Evolutionary conservation across 179 eudicot genomes (phyloP).

Genomic region (Spinacia oleracea): DNA sequence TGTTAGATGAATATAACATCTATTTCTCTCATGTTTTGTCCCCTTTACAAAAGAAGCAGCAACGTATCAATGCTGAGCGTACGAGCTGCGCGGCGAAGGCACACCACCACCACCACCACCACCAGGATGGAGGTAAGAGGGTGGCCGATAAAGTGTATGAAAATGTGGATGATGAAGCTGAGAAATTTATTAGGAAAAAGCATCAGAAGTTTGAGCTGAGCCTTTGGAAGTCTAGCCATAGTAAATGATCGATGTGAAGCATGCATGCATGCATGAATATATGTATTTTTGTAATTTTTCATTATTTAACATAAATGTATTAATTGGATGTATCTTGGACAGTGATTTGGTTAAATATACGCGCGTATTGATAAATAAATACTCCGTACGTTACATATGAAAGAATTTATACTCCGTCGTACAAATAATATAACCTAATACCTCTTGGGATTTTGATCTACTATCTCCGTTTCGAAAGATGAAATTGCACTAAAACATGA

Average conservation of each 20-base stretch:
- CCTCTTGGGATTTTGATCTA: too few relatives aligned
- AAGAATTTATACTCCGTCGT: too few relatives aligned
- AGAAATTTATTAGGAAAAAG: neutral
- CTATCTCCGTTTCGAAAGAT: too few relatives aligned
- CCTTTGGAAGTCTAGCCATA: neutral
- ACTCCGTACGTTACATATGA: too few relatives aligned
- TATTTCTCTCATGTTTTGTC: slow-evolving; percentile 29
- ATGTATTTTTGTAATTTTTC: too few relatives aligned
- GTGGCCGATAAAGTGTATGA: neutral
- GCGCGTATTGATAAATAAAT: too few relatives aligned
- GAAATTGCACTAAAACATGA: too few relatives aligned
- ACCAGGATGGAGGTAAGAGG: neutral
- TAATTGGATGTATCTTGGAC: too few relatives aligned
- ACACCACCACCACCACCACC: neutral
- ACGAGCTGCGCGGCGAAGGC: neutral
- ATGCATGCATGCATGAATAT: neutral
- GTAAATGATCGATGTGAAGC: too few relatives aligned
- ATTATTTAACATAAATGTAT: too few relatives aligned
- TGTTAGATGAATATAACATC: slow-evolving; percentile 27
- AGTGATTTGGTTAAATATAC: too few relatives aligned
- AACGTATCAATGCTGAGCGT: neutral
- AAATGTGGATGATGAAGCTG: slow-evolving; percentile 12
- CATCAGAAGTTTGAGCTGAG: slow-evolving; percentile 9
- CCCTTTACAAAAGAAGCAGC: slow-evolving; percentile 20
- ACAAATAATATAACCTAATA: too few relatives aligned